Evolutionary conservation across 441 rosid genomes (phyloP), one percentile per base, ranked within the genome.

Genomic region (Viola pubescens): DNA sequence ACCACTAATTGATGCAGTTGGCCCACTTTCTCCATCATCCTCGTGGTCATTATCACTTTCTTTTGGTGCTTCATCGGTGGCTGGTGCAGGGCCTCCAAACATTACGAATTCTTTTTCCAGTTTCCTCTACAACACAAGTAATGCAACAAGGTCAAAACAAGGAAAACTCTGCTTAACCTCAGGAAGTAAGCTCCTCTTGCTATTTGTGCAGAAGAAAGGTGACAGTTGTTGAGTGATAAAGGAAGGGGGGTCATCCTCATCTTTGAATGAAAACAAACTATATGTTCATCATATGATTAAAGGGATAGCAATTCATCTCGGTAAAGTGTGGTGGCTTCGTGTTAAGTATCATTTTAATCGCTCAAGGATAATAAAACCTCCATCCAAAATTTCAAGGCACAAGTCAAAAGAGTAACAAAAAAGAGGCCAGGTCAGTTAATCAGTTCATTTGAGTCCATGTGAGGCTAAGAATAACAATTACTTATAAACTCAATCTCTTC

Each of bases 51-150:
- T 81, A n/a, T 54, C 72, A 42, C 43, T 62, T 72, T 71, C 62
- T 48, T 59, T 72, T 16, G 73, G 19, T 54, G 74, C 64, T 4
- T 64, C 39, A 56, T 59, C 72, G 16, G 70, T 46, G 46, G 74
- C 61, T 3, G 63, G 74, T 58, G 69, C 72, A 62, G 73, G 76
- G 66, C 77, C 80, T 14, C 86, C 86, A 67, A 64, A 68, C 9
- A 73, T 41, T 58, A 38, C 82, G 65, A 73, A 4, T 44, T 73
- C 83, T 60, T 71, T 82, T 69, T 92, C 97, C 60, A 89, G 68
- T 72, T 82, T 92, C 77, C 96, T 82, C 98, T 89, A 72, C 62
- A 73, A 38, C 26, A 58, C 37, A 64, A 60, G 62, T 54, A 48
- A 47, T 37, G 63, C 48, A 40, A 60, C 45, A 14, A 50, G 43